A percentile compares a stretch with the other conserved stretches of the same genome.
These are phyloP conservation scores for Cryomyces minteri DNA, from an alignment of 495 filamentous ascomycete genomes.

Conservation along the genomic window DNA sequence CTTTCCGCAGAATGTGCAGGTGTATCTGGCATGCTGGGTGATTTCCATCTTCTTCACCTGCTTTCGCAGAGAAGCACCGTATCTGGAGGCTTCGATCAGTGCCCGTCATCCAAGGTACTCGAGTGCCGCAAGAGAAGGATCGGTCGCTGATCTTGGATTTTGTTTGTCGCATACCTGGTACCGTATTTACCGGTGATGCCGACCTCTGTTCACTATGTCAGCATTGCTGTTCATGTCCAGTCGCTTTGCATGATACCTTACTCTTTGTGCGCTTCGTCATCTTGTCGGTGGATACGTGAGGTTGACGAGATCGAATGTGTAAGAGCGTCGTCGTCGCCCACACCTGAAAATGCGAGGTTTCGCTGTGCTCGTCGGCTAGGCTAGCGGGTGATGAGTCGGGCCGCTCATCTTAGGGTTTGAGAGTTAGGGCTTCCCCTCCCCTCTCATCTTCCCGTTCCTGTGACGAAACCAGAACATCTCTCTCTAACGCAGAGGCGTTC, in stretches of 20 bases:
- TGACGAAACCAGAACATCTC: too few species aligned
- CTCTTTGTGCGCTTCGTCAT: conserved; percentile 97
- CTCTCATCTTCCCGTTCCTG: too few species aligned
- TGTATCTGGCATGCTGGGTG: conserved; percentile 87
- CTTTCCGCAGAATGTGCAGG: conserved; percentile 92
- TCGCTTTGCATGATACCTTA: conserved; percentile 17
- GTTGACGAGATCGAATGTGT: conserved; percentile 1
- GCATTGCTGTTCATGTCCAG: conserved; percentile 6
- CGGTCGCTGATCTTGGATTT: too few species aligned
- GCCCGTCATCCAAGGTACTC: background rate
- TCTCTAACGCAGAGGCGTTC: too few species aligned
- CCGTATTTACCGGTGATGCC: conserved; percentile 54
- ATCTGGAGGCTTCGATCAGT: conserved; percentile 29
- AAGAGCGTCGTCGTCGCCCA: background rate
- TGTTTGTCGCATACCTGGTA: conserved; percentile 1
- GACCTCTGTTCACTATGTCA: conserved; percentile 44
- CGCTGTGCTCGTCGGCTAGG: background rate
- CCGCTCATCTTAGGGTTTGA: too few species aligned
- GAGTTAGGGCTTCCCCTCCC: too few species aligned
- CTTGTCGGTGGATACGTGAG: conserved; percentile 26
- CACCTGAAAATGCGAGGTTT: background rate
- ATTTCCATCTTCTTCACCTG: conserved; percentile 99
- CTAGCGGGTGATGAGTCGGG: too few species aligned
- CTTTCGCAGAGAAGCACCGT: conserved; percentile 99
- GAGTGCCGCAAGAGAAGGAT: too few species aligned